phyloP scores from a whole-genome alignment of 2,329 filamentous ascomycete genomes.

The Leptographium wingfieldii region DNA sequence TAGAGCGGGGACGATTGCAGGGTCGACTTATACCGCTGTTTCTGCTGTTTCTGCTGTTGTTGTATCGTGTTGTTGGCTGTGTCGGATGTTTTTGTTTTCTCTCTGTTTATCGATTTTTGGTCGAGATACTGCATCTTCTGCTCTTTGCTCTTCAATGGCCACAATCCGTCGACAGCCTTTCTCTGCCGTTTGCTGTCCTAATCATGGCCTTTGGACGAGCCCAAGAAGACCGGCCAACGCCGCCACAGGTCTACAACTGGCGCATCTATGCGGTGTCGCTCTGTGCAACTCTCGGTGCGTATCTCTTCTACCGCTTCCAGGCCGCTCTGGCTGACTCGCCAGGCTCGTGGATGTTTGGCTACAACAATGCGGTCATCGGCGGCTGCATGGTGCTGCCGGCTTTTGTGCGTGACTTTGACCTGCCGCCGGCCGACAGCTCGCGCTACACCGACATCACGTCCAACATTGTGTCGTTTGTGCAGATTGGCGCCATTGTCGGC shows the following conservation, averaged over 20 bases:
- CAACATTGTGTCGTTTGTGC: conserved; percentile 2
- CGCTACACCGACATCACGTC: not conserved
- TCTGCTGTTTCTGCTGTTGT: not conserved
- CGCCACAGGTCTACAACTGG: conserved; percentile 1
- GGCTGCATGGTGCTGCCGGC: conserved; percentile 1
- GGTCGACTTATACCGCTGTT: not conserved
- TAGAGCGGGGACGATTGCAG: not conserved
- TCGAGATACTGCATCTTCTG: no score
- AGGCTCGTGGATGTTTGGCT: conserved; percentile 1
- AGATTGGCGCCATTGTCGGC: not conserved
- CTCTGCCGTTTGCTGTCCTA: not conserved
- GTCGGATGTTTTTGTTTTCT: not conserved
- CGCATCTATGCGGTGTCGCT: not conserved
- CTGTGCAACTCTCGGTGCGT: not conserved
- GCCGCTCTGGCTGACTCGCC: not conserved
- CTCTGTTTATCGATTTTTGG: not conserved
- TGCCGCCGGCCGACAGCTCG: not conserved
- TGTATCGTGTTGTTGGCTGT: not conserved
- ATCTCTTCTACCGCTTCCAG: not conserved
- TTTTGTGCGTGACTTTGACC: not conserved
- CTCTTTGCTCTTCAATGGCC: no score
- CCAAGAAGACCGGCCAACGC: conserved; percentile 1
- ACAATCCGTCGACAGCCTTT: not conserved
- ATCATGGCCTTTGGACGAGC: not conserved
- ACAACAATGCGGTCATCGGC: not conserved